Evolutionary conservation across 225 moss, liverwort and hornwort species (phyloP).

Genomic region (Takakia lepidozioides): DNA sequence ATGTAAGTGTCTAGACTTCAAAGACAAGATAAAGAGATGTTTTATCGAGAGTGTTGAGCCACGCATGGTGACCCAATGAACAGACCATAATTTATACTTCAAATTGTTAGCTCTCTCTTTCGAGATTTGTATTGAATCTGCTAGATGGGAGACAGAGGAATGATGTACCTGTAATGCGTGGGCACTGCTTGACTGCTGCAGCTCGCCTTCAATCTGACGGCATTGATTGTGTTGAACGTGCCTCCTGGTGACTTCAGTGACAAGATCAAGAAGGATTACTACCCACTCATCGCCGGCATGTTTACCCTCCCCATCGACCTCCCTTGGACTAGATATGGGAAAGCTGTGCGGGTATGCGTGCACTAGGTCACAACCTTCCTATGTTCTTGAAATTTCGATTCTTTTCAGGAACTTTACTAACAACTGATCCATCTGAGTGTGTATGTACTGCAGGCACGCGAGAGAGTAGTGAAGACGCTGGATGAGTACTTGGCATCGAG

Average conservation of each 20-base stretch:
- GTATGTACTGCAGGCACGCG: conserved; percentile 18
- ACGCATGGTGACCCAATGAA: too few species aligned
- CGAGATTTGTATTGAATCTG: neutral
- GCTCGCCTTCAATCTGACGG: conserved; percentile 48
- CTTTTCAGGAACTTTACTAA: too few species aligned
- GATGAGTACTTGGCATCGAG: conserved; percentile 17
- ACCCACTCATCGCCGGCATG: conserved; percentile 50
- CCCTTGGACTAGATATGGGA: conserved; percentile 51
- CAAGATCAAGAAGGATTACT: conserved; percentile 32
- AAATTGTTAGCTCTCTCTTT: neutral
- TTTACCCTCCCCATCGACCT: conserved; percentile 44
- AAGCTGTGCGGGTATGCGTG: conserved; percentile 19
- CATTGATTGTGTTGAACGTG: conserved; percentile 32
- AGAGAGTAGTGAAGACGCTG: conserved; percentile 32
- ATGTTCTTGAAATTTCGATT: neutral
- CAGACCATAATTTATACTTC: too few species aligned
- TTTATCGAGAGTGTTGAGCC: too few species aligned
- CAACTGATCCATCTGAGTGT: too few species aligned
- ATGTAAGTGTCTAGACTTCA: too few species aligned
- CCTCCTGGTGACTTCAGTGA: conserved; percentile 35
- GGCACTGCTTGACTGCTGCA: neutral
- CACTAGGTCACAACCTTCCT: neutral
- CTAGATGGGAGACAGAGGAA: neutral
- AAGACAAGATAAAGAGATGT: too few species aligned
- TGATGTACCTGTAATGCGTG: neutral